Percentiles rank a stretch among this genome's conserved stretches.
Conservation (phyloP, 495 filamentous ascomycete species). For the Lasiosphaeris hirsuta region DNA sequence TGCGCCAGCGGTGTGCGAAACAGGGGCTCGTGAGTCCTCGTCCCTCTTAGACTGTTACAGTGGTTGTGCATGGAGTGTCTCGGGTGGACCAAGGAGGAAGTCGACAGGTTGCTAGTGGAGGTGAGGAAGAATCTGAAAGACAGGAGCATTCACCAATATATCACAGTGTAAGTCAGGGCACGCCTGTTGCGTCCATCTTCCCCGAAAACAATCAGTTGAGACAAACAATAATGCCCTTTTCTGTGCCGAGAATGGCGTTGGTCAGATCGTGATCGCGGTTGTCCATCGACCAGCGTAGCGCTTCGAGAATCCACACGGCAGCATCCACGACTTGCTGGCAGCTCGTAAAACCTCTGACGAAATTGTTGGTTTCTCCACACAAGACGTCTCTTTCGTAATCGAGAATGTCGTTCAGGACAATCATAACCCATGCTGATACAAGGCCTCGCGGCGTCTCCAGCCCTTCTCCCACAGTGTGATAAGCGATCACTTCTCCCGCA, state of each 20-base stretch:
- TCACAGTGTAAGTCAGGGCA: too few species aligned
- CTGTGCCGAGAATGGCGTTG: conserved; percentile 2
- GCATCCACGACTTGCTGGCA: background rate
- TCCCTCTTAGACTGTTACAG: background rate
- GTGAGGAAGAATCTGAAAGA: too few species aligned
- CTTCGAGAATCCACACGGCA: background rate
- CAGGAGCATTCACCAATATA: too few species aligned
- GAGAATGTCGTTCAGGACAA: conserved; percentile 1
- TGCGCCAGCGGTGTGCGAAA: too few species aligned
- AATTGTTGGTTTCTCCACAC: conserved; percentile 3
- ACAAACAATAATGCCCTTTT: too few species aligned
- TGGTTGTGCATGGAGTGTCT: too few species aligned
- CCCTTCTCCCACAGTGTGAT: background rate
- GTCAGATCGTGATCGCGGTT: conserved; percentile 1
- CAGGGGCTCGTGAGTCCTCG: background rate
- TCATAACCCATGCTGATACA: background rate
- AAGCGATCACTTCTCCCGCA: conserved; percentile 4
- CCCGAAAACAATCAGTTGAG: too few species aligned
- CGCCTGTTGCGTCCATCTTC: too few species aligned
- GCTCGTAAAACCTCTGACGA: background rate
- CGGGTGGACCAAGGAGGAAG: too few species aligned
- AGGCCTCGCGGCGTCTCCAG: conserved; percentile 1
- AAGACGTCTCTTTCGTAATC: conserved; percentile 1
- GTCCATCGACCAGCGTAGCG: background rate
- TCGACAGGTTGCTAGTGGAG: too few species aligned